Base-by-base conservation (phyloP, 495 filamentous ascomycete species). In the Penicillium riverlandense region DNA sequence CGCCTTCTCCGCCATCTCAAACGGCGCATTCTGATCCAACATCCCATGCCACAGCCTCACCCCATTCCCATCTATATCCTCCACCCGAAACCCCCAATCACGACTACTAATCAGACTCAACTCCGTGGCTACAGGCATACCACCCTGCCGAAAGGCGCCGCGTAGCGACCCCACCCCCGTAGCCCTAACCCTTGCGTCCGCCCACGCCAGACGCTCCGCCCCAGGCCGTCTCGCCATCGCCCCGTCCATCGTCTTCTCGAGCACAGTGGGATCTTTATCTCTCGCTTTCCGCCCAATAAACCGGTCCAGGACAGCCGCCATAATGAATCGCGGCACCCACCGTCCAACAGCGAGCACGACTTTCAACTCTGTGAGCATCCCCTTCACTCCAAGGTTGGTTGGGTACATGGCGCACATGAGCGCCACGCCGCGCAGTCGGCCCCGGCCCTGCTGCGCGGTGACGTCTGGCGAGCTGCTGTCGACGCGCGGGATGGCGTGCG, bases 21-120 rank as follows among this genome's bases (percentile, higher is more conserved):
- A 38, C 7, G 47, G 47, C 14, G 29, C 32, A 44, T 45, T 50
- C 4, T 14, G 33, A 36, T 50, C 47, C 11, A 37, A 29, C 42
- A 41, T 41, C 14, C 42, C 47, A 42, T 50, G 47, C 47, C 41
- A 50, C 11, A 50, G 34, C 16, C 27, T 29, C 12, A 50, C 27
- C 1, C 32, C 14, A 34, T 32, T 37, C 12, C 47, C 47, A 10
- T 44, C 38, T 7, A 45, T 8, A 12, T 41, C 47, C 8, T 44
- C 11, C 11, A 45, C 13, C 7, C 39, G 4, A 32, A 50, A 50
- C 0, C 42, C 47, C 47, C 47, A 50, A 12, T 50, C 42, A 22
- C 4, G 3, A 22, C 22, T 22, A 13, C 43, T 34, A 8, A 41
- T 8, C 22, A 50, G 10, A 31, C 35, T 38, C 27, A 50, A 35